Conservation (phyloP, 1,284 basidiomycete genomes). For the Irpex sp. region DNA sequence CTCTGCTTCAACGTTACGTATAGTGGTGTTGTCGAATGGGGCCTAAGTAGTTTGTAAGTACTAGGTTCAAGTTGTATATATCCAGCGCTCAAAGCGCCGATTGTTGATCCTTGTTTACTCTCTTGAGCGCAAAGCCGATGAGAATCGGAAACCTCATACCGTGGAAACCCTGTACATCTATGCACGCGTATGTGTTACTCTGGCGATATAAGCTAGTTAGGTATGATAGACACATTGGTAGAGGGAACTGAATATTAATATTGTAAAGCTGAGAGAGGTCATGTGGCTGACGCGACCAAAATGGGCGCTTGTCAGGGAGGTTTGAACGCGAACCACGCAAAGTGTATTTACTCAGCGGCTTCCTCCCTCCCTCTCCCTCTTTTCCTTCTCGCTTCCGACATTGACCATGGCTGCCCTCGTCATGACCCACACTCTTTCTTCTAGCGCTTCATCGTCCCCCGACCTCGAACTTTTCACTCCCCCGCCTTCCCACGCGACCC, state of each 20-base stretch:
- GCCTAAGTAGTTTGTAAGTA: too few relatives aligned
- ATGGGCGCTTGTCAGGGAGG: conserved; percentile 3
- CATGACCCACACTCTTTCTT: conserved; percentile 25
- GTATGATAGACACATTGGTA: background rate
- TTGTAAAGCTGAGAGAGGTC: conserved; percentile 2
- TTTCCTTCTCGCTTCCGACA: background rate
- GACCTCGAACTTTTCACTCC: conserved; percentile 21
- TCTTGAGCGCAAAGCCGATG: too few relatives aligned
- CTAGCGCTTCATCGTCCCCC: conserved; percentile 16
- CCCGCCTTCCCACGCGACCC: conserved; percentile 21
- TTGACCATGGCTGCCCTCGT: conserved; percentile 15
- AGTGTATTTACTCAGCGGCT: background rate
- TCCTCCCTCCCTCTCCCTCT: background rate
- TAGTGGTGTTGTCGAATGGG: too few relatives aligned
- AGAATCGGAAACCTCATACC: too few relatives aligned
- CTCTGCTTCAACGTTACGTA: too few relatives aligned
- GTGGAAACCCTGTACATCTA: too few relatives aligned
- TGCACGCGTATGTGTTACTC: too few relatives aligned
- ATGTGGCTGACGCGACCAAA: conserved; percentile 15
- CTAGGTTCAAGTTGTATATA: too few relatives aligned
- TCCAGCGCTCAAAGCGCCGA: too few relatives aligned
- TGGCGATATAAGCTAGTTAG: too few relatives aligned
- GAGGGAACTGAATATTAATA: background rate
- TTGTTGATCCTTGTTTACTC: too few relatives aligned
- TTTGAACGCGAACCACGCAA: background rate